These are phyloP conservation scores for Multifurca ochricompacta DNA, from an alignment of 768 basidiomycete genomes.

Conservation along the genomic window DNA sequence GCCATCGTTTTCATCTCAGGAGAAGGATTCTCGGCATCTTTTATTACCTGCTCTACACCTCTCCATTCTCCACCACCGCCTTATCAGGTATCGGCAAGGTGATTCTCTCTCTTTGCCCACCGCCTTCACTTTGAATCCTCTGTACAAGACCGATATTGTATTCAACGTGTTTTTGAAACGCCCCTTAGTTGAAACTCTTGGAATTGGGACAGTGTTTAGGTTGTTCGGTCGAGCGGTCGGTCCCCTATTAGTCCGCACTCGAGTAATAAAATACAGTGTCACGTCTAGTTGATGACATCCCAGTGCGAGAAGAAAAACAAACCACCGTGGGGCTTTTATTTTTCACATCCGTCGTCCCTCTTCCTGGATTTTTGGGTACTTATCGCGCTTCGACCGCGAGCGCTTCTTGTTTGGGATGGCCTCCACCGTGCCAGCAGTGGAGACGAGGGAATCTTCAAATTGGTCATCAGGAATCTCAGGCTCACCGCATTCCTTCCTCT, in stretches of 20 bases:
- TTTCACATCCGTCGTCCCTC: not conserved
- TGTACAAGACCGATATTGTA: slow-evolving; percentile 5
- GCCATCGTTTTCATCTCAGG: not conserved
- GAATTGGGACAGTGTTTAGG: not conserved
- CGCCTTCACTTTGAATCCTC: not conserved
- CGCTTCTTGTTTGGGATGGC: not conserved
- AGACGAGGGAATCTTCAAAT: not conserved
- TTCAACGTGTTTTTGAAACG: slow-evolving; percentile 7
- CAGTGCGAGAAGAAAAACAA: not conserved
- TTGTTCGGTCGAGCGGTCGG: not conserved
- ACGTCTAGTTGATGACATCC: not conserved
- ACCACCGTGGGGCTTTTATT: not conserved
- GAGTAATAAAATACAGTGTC: slow-evolving; percentile 8
- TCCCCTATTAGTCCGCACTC: not conserved
- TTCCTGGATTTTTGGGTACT: not conserved
- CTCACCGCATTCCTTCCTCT: slow-evolving; percentile 30
- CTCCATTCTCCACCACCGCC: slow-evolving; percentile 1
- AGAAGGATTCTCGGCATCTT: not conserved
- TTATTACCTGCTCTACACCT: slow-evolving; percentile 4
- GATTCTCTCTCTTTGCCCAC: not conserved
- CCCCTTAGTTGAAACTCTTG: slow-evolving; percentile 2
- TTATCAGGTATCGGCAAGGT: not conserved
- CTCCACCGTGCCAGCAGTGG: not conserved
- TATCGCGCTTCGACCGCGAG: slow-evolving; percentile 1
- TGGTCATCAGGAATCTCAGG: slow-evolving; percentile 17